Evolutionary conservation across 768 basidiomycete genomes (phyloP).

Genomic region (Lactarius deliciosus): DNA sequence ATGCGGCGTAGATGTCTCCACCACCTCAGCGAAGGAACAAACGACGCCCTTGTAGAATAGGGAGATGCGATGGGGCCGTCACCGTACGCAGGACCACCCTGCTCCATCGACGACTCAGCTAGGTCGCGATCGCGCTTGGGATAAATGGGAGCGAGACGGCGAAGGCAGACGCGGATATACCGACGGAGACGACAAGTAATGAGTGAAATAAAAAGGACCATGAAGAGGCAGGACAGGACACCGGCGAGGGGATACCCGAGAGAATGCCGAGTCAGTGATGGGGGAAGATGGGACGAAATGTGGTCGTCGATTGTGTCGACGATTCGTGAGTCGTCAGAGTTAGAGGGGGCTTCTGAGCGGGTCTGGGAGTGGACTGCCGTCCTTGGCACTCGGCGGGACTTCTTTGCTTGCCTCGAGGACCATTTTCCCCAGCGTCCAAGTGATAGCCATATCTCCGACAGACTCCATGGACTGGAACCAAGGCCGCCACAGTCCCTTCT

Average conservation of each 20-base stretch:
- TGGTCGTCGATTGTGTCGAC: constrained; percentile 61
- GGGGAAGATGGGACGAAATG: constrained; percentile 65
- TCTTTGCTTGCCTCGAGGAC: constrained; percentile 95
- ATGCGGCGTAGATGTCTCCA: constrained; percentile 19
- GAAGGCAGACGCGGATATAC: constrained; percentile 46
- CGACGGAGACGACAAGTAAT: constrained; percentile 59
- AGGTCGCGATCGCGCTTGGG: constrained; percentile 33
- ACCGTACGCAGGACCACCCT: constrained; percentile 30
- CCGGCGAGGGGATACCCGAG: constrained; percentile 72
- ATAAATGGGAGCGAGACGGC: constrained; percentile 27
- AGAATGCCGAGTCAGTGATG: constrained; percentile 57
- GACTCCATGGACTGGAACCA: constrained; percentile 92
- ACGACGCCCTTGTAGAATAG: constrained; percentile 8
- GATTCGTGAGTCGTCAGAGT: constrained; percentile 52
- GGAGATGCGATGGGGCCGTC: constrained; percentile 15
- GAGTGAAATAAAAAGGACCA: constrained; percentile 45
- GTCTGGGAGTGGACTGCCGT: constrained; percentile 62
- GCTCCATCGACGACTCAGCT: constrained; percentile 36
- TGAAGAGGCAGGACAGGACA: constrained; percentile 54
- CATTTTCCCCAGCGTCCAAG: constrained; percentile 99
- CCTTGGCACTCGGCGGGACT: constrained; percentile 51
- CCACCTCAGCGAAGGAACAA: constrained; percentile 13
- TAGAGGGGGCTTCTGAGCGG: constrained; percentile 42
- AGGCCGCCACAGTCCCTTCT: constrained; percentile 79
- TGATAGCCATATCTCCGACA: constrained; percentile 92